Evolutionary conservation across 768 basidiomycete species (phyloP).

Genomic region (Suillus sp.): DNA sequence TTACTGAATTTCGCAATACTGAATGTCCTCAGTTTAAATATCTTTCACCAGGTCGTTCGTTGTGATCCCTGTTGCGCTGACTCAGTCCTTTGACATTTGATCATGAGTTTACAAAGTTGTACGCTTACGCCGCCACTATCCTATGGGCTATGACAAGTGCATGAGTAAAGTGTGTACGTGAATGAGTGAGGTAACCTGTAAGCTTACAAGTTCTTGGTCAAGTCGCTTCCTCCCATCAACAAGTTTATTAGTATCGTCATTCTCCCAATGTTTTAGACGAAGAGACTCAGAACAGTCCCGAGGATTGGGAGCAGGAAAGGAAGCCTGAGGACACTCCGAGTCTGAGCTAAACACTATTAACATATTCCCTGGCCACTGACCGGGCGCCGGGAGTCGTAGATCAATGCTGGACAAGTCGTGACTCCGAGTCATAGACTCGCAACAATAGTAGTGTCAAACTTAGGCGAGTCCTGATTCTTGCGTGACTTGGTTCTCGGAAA

Average conservation of each 20-base stretch:
- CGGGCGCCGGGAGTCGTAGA: too few relatives aligned
- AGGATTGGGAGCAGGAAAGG: not conserved
- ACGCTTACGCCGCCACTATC: not conserved
- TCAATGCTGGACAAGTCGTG: too few relatives aligned
- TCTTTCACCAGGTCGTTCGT: not conserved
- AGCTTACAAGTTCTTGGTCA: not conserved
- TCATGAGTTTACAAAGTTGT: not conserved
- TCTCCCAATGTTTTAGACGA: not conserved
- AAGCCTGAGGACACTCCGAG: not conserved
- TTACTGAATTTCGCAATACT: constrained; percentile 8
- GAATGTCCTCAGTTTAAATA: not conserved
- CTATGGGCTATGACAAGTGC: not conserved
- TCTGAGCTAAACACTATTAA: not conserved
- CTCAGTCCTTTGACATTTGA: not conserved
- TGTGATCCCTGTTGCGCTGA: not conserved
- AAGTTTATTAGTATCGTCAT: not conserved
- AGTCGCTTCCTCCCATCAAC: not conserved
- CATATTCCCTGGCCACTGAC: not conserved
- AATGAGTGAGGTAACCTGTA: not conserved
- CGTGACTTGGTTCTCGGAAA: too few relatives aligned
- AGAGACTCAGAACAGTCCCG: not conserved
- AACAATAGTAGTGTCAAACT: too few relatives aligned
- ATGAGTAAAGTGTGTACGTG: not conserved
- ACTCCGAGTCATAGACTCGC: too few relatives aligned
- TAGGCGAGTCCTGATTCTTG: too few relatives aligned